Percentiles rank a stretch among this genome's conserved stretches.
Evolutionary conservation across 176 grass and related monocot species (phyloP).

Genomic region (Triticum urartu): DNA sequence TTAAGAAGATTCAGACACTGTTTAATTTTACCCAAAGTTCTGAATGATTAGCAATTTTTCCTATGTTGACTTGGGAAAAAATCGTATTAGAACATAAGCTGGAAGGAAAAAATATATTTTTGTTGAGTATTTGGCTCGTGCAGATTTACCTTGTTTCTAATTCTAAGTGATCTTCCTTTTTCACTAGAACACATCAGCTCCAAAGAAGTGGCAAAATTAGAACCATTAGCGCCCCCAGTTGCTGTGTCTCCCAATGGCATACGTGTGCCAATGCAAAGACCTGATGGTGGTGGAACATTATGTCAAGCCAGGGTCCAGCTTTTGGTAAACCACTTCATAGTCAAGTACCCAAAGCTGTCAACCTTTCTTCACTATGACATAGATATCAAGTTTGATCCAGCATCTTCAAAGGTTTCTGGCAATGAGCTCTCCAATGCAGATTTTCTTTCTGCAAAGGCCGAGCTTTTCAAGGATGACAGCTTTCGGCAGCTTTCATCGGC

Average conservation of each 20-base stretch:
- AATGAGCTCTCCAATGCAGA: constrained; percentile 47
- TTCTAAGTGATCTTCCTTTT: constrained; percentile 20
- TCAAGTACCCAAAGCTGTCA: constrained; percentile 36
- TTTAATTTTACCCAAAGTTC: background rate
- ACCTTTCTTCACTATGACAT: constrained; percentile 58
- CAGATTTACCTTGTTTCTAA: constrained; percentile 15
- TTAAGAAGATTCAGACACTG: background rate
- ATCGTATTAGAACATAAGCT: background rate
- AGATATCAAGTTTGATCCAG: constrained; percentile 39
- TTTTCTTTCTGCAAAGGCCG: constrained; percentile 49
- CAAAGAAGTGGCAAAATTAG: constrained; percentile 14
- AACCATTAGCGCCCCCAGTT: constrained; percentile 5
- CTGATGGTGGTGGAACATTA: constrained; percentile 44
- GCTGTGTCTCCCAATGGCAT: background rate
- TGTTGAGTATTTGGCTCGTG: background rate
- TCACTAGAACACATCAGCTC: constrained; percentile 29
- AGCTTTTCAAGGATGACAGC: constrained; percentile 48
- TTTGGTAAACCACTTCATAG: constrained; percentile 51
- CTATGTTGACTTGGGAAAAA: background rate
- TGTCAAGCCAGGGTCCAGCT: constrained; percentile 23
- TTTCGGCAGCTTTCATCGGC: constrained; percentile 34
- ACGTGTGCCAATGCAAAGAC: constrained; percentile 44
- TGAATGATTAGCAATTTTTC: background rate
- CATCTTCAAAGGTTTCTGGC: constrained; percentile 27
- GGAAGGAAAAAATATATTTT: background rate